phyloP scores from a whole-genome alignment of 305 asterid genomes.

The Galium porrigens region DNA sequence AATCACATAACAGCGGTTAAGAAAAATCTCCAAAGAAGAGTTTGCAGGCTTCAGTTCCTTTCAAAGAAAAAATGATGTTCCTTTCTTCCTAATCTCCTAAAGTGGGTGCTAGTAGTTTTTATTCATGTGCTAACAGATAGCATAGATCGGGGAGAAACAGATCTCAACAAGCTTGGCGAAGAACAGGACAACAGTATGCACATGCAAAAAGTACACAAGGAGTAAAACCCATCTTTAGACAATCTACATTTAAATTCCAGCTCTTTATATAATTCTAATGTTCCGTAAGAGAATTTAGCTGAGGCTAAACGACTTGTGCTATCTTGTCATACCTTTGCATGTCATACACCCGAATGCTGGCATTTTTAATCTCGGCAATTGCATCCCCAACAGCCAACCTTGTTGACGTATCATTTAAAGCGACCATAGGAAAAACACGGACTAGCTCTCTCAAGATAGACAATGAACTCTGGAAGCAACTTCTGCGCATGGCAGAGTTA shows the following conservation, averaged over 20 bases:
- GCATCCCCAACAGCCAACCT: slow-evolving; percentile 97
- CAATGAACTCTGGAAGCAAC: slow-evolving; percentile 63
- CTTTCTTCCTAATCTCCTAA: not conserved
- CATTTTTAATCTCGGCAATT: slow-evolving; percentile 52
- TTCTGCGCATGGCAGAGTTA: slow-evolving; percentile 70
- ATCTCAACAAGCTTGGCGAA: not conserved
- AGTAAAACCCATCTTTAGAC: not conserved
- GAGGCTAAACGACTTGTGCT: not conserved
- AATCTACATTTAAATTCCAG: not conserved
- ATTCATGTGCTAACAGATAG: not conserved
- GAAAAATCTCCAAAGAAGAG: not conserved
- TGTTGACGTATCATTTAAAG: slow-evolving; percentile 54
- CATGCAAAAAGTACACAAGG: not conserved
- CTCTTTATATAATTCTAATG: not conserved
- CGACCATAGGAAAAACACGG: slow-evolving; percentile 81
- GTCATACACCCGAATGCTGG: slow-evolving; percentile 70
- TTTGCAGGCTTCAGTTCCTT: not conserved
- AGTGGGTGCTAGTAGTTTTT: slow-evolving; percentile 2
- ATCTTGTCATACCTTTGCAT: slow-evolving; percentile 58
- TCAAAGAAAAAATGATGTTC: not conserved
- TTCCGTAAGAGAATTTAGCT: not conserved
- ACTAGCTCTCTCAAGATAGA: slow-evolving; percentile 63
- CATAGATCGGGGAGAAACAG: not conserved
- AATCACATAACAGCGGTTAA: slow-evolving; percentile 1
- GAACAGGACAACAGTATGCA: not conserved